phyloP scores from a whole-genome alignment of 345 rosid species.

The Excoecaria agallocha region DNA sequence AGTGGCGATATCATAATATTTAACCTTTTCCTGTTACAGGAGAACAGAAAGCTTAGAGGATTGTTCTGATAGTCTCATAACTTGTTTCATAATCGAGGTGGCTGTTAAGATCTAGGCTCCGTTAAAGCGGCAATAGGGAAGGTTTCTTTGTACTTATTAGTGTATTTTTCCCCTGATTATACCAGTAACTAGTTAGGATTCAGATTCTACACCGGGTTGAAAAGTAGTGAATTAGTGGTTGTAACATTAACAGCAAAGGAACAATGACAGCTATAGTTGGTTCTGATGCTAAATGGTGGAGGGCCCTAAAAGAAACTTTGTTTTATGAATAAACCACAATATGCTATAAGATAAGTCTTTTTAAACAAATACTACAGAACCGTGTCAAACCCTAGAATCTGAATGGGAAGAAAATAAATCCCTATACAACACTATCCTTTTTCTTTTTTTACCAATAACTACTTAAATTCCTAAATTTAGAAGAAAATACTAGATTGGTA shows the following conservation, averaged over 20 bases:
- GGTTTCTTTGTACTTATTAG: neutral
- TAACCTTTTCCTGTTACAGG: constrained; percentile 70
- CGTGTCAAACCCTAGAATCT: too few relatives aligned
- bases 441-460: too few relatives aligned
- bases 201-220: neutral
- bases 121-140: neutral
- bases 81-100: neutral
- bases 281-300: neutral
- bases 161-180: neutral
- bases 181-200: neutral
- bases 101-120: neutral
- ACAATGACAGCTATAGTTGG: neutral
- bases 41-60: constrained; percentile 14
- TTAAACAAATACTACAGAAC: too few relatives aligned
- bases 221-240: neutral
- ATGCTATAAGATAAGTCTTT: too few relatives aligned
- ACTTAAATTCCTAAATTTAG: neutral
- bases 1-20: constrained; percentile 86
- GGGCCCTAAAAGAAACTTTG: too few relatives aligned
- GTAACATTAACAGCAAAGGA: neutral
- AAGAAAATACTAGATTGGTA: neutral
- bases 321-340: too few relatives aligned
- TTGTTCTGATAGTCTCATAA: neutral
- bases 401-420: too few relatives aligned
- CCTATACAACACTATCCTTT: neutral